These are phyloP conservation scores for Paraphoma chrysanthemicola DNA, from an alignment of 2,329 filamentous ascomycete species.

Conservation along the genomic window DNA sequence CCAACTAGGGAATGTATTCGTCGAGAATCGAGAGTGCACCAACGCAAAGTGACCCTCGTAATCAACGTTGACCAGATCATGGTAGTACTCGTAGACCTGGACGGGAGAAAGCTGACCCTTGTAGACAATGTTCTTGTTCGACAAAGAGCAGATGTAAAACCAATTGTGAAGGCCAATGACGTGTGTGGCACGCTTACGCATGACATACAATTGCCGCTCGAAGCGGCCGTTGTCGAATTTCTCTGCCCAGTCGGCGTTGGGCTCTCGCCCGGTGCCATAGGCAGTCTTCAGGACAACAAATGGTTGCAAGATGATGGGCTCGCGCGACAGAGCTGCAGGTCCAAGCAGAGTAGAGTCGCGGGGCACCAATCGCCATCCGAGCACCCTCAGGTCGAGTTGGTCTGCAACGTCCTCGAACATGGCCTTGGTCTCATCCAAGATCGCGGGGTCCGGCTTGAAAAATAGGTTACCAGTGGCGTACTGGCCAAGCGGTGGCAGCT, in stretches of 20 bases:
- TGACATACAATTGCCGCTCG: slow-evolving; percentile 90
- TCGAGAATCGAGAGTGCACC: slow-evolving; percentile 96
- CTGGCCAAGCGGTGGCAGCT: slow-evolving; percentile 86
- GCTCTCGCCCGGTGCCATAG: slow-evolving; percentile 82
- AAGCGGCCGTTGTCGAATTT: slow-evolving; percentile 85
- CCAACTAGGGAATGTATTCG: slow-evolving; percentile 98
- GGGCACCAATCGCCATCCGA: slow-evolving; percentile 96
- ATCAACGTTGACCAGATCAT: slow-evolving; percentile 94
- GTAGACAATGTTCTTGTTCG: slow-evolving; percentile 99
- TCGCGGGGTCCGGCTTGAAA: slow-evolving; percentile 95
- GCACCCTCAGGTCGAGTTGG: slow-evolving; percentile 82
- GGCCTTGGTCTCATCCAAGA: slow-evolving; percentile 86
- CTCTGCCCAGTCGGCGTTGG: slow-evolving; percentile 78
- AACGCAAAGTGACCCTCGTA: slow-evolving; percentile 97
- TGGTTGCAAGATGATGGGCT: slow-evolving; percentile 93
- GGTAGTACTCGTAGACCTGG: slow-evolving; percentile 98
- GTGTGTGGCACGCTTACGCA: slow-evolving; percentile 94
- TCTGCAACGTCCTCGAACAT: slow-evolving; percentile 95
- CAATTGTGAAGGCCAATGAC: slow-evolving; percentile 95
- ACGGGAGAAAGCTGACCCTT: slow-evolving; percentile 94
- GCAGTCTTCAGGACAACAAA: slow-evolving; percentile 88
- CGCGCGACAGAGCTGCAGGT: slow-evolving; percentile 88
- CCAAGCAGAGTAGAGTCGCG: slow-evolving; percentile 92
- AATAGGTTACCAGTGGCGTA: slow-evolving; percentile 98
- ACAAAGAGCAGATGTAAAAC: slow-evolving; percentile 97